Percentiles rank a stretch among this genome's conserved stretches.
phyloP scores from a whole-genome alignment of 176 grass and related monocot genomes.

The Triticum monococcum region DNA sequence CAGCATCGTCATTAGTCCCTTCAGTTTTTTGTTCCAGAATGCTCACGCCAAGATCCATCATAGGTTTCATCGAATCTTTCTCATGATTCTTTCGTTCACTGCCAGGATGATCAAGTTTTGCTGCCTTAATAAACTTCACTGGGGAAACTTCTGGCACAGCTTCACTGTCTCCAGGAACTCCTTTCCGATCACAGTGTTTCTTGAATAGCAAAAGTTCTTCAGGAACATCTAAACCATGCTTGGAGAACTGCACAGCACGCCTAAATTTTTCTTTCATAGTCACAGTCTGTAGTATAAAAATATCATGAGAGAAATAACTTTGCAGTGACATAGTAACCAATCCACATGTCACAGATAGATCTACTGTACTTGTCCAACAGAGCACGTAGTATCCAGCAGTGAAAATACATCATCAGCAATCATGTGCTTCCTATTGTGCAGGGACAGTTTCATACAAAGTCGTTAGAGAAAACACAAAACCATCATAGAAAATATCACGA shows the following conservation, averaged over 20 bases:
- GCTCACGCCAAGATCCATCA: constrained; percentile 14
- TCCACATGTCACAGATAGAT: neutral
- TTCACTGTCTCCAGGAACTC: constrained; percentile 36
- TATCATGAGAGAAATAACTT: neutral
- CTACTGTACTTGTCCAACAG: constrained; percentile 68
- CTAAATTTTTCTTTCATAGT: constrained; percentile 6
- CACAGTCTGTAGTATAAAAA: neutral
- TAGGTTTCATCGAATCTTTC: constrained; percentile 9
- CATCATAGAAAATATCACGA: constrained; percentile 4
- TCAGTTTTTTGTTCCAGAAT: constrained; percentile 16
- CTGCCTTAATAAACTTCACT: neutral
- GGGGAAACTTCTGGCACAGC: neutral
- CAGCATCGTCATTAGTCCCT: constrained; percentile 18
- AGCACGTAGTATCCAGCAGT: constrained; percentile 54
- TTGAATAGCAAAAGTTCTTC: constrained; percentile 63
- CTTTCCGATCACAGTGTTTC: constrained; percentile 8
- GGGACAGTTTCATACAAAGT: constrained; percentile 9
- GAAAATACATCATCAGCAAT: constrained; percentile 59
- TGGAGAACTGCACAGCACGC: constrained; percentile 57
- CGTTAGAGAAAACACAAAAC: neutral
- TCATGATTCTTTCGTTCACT: neutral
- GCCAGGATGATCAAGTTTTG: constrained; percentile 10
- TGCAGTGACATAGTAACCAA: neutral
- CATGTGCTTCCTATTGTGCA: constrained; percentile 62
- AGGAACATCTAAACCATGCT: constrained; percentile 68